Percentiles rank a stretch among this genome's conserved stretches.
Evolutionary conservation across 23 red algal species (phyloP).

Genomic region (Chondrus crispus): DNA sequence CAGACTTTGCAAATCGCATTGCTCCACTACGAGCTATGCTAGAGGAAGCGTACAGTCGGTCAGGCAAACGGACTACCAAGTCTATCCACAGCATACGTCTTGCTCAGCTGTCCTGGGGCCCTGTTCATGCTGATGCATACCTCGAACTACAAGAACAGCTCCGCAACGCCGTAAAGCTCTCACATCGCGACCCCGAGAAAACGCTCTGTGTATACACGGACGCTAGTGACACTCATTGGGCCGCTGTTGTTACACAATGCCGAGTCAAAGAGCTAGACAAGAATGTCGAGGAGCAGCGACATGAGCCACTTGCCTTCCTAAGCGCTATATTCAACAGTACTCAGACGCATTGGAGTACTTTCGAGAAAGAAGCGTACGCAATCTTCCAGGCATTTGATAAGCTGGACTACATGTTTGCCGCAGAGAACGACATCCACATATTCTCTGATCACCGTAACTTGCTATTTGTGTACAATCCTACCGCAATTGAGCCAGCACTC

Average conservation of each 20-base stretch:
- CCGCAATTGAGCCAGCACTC: not conserved
- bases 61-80: not conserved
- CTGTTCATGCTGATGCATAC: not conserved
- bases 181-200: not conserved
- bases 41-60: not conserved
- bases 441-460: conserved; percentile 26
- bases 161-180: not conserved
- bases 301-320: conserved; percentile 24
- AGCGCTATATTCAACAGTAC: not conserved
- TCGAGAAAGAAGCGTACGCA: conserved; percentile 41
- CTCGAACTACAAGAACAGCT: not conserved
- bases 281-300: not conserved
- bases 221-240: not conserved
- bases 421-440: not conserved
- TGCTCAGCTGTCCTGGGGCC: not conserved
- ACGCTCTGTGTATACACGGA: not conserved
- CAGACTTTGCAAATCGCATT: not conserved
- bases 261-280: not conserved
- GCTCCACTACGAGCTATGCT: not conserved
- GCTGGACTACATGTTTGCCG: not conserved
- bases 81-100: not conserved
- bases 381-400: conserved; percentile 17
- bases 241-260: not conserved
- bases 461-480: conserved; percentile 5
- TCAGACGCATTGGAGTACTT: not conserved